These are phyloP conservation scores for Hawksworthiomyces lignivorus DNA, from an alignment of 2,329 filamentous ascomycete species.

Conservation along the genomic window DNA sequence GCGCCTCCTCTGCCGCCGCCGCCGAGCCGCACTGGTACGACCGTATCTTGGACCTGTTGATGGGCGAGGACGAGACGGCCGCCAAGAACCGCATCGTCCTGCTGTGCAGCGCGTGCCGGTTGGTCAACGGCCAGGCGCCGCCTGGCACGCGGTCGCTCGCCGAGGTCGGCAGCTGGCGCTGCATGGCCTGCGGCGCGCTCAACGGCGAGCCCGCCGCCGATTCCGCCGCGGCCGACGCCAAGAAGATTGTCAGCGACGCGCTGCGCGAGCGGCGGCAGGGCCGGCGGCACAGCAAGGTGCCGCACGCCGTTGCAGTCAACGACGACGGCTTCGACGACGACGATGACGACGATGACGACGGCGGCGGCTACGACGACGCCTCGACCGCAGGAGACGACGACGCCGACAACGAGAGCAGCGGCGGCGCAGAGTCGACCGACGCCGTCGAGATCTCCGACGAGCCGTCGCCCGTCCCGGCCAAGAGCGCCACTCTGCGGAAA, in stretches of 20 bases:
- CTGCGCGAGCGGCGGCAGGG: slow-evolving; percentile 23
- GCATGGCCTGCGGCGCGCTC: slow-evolving; percentile 70
- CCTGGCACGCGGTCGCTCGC: slow-evolving; percentile 70
- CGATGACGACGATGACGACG: too few relatives aligned
- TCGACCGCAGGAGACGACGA: too few relatives aligned
- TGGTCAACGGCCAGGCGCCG: slow-evolving; percentile 93
- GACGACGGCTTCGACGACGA: too few relatives aligned
- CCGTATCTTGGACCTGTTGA: slow-evolving; percentile 78
- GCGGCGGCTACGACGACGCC: too few relatives aligned
- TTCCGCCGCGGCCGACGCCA: slow-evolving; percentile 69
- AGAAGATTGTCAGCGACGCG: slow-evolving; percentile 63
- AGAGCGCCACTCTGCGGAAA: too few relatives aligned
- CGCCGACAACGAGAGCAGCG: background rate
- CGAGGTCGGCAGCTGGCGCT: slow-evolving; percentile 82
- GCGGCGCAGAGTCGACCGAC: background rate
- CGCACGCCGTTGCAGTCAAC: too few relatives aligned
- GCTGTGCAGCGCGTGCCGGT: slow-evolving; percentile 71
- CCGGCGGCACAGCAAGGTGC: background rate
- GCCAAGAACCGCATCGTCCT: slow-evolving; percentile 85
- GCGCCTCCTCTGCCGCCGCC: too few relatives aligned
- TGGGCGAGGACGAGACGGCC: slow-evolving; percentile 90
- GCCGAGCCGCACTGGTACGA: slow-evolving; percentile 77
- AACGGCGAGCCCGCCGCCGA: too few relatives aligned
- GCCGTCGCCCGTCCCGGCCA: too few relatives aligned
- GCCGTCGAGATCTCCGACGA: too few relatives aligned